Percentiles rank a stretch among this genome's conserved stretches.
phyloP scores from a whole-genome alignment of 2,329 filamentous ascomycete genomes.

The Chaetothyriales sp. region DNA sequence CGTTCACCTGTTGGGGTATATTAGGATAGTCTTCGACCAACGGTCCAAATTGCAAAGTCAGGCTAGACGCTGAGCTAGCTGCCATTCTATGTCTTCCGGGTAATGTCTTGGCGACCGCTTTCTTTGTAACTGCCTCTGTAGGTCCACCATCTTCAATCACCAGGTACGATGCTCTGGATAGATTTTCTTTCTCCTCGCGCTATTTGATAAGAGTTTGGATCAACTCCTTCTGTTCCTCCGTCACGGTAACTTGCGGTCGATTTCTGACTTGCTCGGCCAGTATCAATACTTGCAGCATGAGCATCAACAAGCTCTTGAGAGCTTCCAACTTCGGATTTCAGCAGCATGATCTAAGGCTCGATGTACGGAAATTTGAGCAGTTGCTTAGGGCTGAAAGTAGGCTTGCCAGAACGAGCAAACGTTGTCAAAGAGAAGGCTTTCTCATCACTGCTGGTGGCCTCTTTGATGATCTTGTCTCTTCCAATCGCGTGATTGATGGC shows the following conservation, averaged over 20 bases:
- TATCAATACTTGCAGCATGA: constrained; percentile 23
- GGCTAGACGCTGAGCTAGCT: not conserved
- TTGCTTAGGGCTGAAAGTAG: constrained; percentile 6
- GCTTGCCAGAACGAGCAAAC: constrained; percentile 10
- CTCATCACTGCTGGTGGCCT: no score
- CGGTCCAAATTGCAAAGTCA: not conserved
- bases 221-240: constrained; percentile 22
- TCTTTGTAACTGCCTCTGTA: not conserved
- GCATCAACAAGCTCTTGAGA: constrained; percentile 21
- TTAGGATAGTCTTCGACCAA: not conserved
- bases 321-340: constrained; percentile 21
- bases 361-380: constrained; percentile 16
- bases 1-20: not conserved
- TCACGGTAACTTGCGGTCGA: no score
- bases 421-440: no score
- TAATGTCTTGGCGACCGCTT: no score
- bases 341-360: constrained; percentile 17
- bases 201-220: constrained; percentile 33
- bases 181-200: constrained; percentile 7
- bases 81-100: no score
- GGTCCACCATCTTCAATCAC: not conserved
- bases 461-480: no score
- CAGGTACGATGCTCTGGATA: not conserved
- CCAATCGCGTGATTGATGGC: no score
- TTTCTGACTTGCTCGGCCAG: constrained; percentile 19